Percentiles rank a stretch among this genome's conserved stretches.
Conservation (phyloP, 2,329 filamentous ascomycete species). For the Fusarium brachygibbosum region DNA sequence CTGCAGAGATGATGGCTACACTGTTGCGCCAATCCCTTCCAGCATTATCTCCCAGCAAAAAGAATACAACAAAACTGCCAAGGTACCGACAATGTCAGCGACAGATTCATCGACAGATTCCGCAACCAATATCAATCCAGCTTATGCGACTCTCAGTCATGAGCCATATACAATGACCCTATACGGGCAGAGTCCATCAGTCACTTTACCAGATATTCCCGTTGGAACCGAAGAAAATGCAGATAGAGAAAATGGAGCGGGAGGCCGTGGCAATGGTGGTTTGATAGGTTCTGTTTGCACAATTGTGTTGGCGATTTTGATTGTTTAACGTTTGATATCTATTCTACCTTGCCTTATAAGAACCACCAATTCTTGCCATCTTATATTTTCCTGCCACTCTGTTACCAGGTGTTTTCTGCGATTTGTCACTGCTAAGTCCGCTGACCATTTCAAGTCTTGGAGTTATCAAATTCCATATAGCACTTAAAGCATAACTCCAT, state of each 20-base stretch:
- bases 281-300: not conserved
- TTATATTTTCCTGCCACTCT: not conserved
- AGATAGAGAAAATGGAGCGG: not conserved
- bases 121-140: not conserved
- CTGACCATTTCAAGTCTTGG: too few relatives aligned
- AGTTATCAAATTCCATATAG: too few relatives aligned
- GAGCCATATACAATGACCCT: not conserved
- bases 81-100: slow-evolving; percentile 13
- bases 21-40: slow-evolving; percentile 24
- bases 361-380: not conserved
- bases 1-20: slow-evolving; percentile 14
- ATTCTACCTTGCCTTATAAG: not conserved
- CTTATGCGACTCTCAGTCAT: not conserved
- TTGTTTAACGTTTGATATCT: not conserved
- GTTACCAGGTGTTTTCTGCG: not conserved
- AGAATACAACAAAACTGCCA: slow-evolving; percentile 26
- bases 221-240: not conserved
- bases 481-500: too few relatives aligned
- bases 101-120: slow-evolving; percentile 3
- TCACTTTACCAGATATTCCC: not conserved
- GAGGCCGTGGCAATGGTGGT: not conserved
- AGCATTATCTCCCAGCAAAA: slow-evolving; percentile 34
- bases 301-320: not conserved
- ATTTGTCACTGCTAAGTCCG: not conserved
- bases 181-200: not conserved